Percentiles rank a stretch among this genome's conserved stretches.
phyloP scores from a whole-genome alignment of 2,329 filamentous ascomycete genomes.

The Arthroderma sp. region DNA sequence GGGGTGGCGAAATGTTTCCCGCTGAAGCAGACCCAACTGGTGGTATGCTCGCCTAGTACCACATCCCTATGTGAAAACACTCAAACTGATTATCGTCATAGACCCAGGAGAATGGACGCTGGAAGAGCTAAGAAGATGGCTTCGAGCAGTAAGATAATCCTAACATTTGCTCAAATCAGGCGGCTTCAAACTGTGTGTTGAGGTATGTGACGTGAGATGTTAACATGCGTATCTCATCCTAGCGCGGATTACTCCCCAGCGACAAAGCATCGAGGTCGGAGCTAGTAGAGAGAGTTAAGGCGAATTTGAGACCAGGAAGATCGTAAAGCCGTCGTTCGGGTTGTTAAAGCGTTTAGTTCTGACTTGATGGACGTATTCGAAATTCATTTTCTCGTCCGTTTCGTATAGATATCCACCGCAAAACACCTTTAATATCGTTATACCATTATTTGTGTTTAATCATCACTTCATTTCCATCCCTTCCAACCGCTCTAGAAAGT shows the following conservation, averaged over 20 bases:
- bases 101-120: conserved; percentile 61
- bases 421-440: no score
- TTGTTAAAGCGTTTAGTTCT: no score
- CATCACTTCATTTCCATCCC: no score
- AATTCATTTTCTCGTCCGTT: no score
- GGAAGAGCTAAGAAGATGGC: conserved; percentile 68
- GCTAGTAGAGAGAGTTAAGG: conserved; percentile 54
- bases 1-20: conserved; percentile 76
- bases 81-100: conserved; percentile 16
- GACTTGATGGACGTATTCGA: no score
- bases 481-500: no score
- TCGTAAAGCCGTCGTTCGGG: conserved; percentile 2
- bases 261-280: conserved; percentile 48
- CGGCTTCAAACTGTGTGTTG: neutral
- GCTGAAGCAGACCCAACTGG: conserved; percentile 62
- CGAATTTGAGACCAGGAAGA: conserved; percentile 45
- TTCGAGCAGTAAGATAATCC: conserved; percentile 51
- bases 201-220: no score
- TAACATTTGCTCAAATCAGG: neutral
- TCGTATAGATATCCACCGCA: no score
- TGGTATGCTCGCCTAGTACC: conserved; percentile 36
- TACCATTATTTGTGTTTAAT: no score
- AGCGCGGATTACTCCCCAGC: conserved; percentile 53
- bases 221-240: neutral
- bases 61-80: neutral